phyloP scores from a whole-genome alignment of 179 eudicot species.

The Silene coronaria region DNA sequence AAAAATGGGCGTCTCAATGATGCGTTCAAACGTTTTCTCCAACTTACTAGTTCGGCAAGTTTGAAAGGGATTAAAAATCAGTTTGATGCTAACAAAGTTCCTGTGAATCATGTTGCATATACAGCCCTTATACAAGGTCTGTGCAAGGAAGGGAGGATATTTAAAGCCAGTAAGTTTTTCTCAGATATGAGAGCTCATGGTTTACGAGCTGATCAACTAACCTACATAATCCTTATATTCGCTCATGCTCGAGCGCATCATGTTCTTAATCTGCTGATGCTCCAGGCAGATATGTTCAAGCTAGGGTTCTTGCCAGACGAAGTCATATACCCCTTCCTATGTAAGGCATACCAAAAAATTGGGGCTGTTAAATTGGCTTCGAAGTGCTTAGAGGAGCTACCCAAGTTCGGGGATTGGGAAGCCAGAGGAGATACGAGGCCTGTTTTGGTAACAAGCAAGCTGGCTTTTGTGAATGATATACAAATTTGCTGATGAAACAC shows the following conservation, averaged over 20 bases:
- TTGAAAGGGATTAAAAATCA: conserved; percentile 20
- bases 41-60: conserved; percentile 22
- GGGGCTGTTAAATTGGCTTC: conserved; percentile 39
- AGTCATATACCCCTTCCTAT: conserved; percentile 28
- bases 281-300: conserved; percentile 85
- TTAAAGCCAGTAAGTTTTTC: conserved; percentile 61
- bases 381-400: conserved; percentile 39
- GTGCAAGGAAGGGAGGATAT: conserved; percentile 49
- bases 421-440: conserved; percentile 10
- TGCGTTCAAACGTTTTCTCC: conserved; percentile 50
- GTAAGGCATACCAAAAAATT: conserved; percentile 38
- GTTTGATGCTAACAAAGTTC: conserved; percentile 16
- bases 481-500: not conserved
- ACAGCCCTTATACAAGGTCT: conserved; percentile 67
- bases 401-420: conserved; percentile 15
- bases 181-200: conserved; percentile 49
- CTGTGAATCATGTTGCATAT: conserved; percentile 48
- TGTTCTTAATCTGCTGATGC: conserved; percentile 43
- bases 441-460: not conserved
- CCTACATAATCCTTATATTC: conserved; percentile 39
- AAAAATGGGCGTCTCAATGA: conserved; percentile 51
- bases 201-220: conserved; percentile 46
- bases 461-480: conserved; percentile 14
- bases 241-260: conserved; percentile 42
- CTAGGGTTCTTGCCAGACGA: conserved; percentile 49